phyloP scores from a whole-genome alignment of 352 stramenopile species.

The Pythium plurisporium region DNA sequence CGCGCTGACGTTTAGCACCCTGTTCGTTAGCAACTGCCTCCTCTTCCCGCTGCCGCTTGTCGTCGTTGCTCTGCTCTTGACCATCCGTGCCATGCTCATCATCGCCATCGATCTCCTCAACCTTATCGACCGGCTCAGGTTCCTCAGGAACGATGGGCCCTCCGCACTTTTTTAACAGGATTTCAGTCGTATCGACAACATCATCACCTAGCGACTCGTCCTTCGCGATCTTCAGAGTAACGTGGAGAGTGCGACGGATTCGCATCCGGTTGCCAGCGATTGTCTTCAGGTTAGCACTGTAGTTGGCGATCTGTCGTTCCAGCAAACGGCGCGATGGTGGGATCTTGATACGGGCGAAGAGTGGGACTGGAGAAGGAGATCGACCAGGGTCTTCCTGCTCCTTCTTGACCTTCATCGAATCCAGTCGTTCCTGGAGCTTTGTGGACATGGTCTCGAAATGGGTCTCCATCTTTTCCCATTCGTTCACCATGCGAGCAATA shows the following conservation, averaged over 20 bases:
- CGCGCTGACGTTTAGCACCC: constrained; percentile 8
- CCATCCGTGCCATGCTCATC: constrained; percentile 2
- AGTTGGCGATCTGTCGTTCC: constrained; percentile 68
- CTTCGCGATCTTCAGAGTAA: constrained; percentile 53
- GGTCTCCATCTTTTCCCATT: constrained; percentile 69
- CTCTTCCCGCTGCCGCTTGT: constrained; percentile 11
- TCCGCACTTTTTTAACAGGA: constrained; percentile 53
- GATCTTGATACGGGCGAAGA: constrained; percentile 57
- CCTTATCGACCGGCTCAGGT: constrained; percentile 12
- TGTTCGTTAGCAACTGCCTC: neutral
- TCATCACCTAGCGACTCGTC: constrained; percentile 56
- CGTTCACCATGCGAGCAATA: constrained; percentile 53
- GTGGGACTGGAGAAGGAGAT: constrained; percentile 24
- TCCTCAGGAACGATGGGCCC: constrained; percentile 37
- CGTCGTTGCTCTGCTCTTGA: neutral
- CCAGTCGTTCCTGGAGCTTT: constrained; percentile 40
- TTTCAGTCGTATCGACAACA: constrained; percentile 47
- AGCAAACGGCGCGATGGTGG: constrained; percentile 61
- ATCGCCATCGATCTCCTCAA: constrained; percentile 32
- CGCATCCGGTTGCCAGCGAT: constrained; percentile 44
- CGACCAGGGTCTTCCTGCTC: constrained; percentile 14
- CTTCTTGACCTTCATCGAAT: constrained; percentile 28
- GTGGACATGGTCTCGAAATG: constrained; percentile 67
- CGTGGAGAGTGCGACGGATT: constrained; percentile 47
- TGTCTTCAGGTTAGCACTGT: constrained; percentile 42